Base-by-base conservation (phyloP, 805 yeast species). In the Citeromyces matritensis region DNA sequence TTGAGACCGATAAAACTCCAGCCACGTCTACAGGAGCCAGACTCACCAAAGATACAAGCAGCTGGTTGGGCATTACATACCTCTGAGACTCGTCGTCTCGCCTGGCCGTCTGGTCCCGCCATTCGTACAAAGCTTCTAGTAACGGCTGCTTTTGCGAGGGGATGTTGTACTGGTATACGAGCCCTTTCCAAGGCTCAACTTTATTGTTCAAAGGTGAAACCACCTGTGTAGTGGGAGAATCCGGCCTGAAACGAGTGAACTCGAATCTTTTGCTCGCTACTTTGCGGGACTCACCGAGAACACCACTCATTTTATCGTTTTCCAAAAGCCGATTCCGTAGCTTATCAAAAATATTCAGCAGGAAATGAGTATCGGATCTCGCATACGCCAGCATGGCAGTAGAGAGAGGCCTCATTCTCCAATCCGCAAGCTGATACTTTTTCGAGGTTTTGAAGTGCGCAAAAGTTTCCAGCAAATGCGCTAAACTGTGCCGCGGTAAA, bases 351-450 rank as follows among this genome's bases (percentile, higher is more conserved):
- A 91, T 79, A 49, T 79, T 69, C 24, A 91, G 60, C 32, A 91
- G 55, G 44, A 85, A 91, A 52, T 91, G 98, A 0, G 98, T 91
- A 53, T 91, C 98, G 0, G 95, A 80, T 39, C 94, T 67, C 0
- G 98, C 98, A 50, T 91, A 91, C 10, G 77, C 69, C 37, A 62
- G 53, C 86, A 91, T 78, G 25, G 82, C 73, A 7, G 58, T 50
- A 2, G 82, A 67, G 32, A 91, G 56, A 0, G 98, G 98, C 40
- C 98, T 65, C 5, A 77, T 55, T 48, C 98, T 69, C 98, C 98
- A 91, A 53, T 91, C 98, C 1, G 97, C 94, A 37, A 86, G 57
- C 55, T 91, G 99, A 55, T 86, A 91, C 55, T 86, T 81, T 45
- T 91, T 91, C 9, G 95, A 81, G 0, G 98, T 85, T 39, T 72